Evolutionary conservation across 2,329 filamentous ascomycete genomes (phyloP).

Genomic region (Sclerotinia spermophila): DNA sequence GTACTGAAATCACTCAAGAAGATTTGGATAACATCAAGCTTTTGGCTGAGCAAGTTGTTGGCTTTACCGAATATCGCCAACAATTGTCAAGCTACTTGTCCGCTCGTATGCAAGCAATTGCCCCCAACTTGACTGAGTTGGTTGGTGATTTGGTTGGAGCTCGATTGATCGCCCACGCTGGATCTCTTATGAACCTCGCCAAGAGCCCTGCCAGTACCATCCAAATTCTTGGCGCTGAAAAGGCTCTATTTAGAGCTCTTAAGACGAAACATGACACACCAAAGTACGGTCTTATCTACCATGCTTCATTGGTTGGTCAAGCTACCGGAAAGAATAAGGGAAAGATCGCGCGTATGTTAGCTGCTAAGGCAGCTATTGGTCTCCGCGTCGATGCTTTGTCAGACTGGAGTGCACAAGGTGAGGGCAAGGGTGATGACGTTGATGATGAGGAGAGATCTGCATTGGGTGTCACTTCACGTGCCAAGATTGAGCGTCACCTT

Average conservation of each 20-base stretch:
- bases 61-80: constrained; percentile 84
- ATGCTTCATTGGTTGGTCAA: constrained; percentile 91
- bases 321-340: constrained; percentile 98
- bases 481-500: constrained; percentile 72
- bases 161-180: constrained; percentile 88
- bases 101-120: constrained; percentile 93
- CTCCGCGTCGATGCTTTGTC: constrained; percentile 87
- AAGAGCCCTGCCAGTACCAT: constrained; percentile 95
- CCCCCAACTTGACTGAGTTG: constrained; percentile 89
- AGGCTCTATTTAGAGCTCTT: constrained; percentile 94
- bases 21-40: constrained; percentile 91
- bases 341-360: constrained; percentile 95
- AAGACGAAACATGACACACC: constrained; percentile 99
- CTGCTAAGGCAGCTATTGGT: constrained; percentile 89
- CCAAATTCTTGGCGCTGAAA: constrained; percentile 97
- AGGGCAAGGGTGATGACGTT: constrained; percentile 58
- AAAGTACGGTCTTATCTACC: constrained; percentile 95
- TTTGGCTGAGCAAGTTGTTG: constrained; percentile 88
- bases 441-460: constrained; percentile 87
- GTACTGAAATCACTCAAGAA: constrained; percentile 89
- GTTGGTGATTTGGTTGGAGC: constrained; percentile 93
- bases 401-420: constrained; percentile 67
- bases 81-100: constrained; percentile 87
- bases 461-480: constrained; percentile 68
- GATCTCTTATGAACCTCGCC: constrained; percentile 89